Percentiles rank a stretch among this genome's conserved stretches.
Conservation (phyloP, 495 filamentous ascomycete species). For the Cercophora scortea region DNA sequence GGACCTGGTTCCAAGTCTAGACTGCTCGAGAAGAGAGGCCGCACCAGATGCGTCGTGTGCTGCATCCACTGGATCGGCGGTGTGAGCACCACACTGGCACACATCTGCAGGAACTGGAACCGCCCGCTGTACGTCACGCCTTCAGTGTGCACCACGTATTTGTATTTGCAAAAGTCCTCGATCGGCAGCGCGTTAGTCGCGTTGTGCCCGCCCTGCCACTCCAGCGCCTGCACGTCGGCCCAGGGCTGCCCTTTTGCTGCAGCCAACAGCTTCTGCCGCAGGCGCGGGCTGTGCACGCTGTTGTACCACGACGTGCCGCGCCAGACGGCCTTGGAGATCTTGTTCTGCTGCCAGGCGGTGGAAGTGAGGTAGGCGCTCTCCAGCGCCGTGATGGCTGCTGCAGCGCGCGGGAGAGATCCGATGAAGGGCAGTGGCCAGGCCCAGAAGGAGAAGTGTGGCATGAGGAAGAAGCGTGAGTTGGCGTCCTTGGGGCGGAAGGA, state of each 20-base stretch:
- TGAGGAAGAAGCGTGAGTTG: slow-evolving; percentile 49
- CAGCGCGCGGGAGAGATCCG: slow-evolving; percentile 48
- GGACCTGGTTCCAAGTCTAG: slow-evolving; percentile 6
- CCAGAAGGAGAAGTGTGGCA: slow-evolving; percentile 79
- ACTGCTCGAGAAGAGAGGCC: slow-evolving; percentile 31
- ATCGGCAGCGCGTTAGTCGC: slow-evolving; percentile 29
- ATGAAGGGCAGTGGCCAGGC: slow-evolving; percentile 58
- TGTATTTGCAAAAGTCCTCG: slow-evolving; percentile 34
- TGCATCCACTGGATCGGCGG: slow-evolving; percentile 43
- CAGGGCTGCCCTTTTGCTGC: slow-evolving; percentile 29
- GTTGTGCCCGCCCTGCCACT: slow-evolving; percentile 18
- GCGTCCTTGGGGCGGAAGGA: slow-evolving; percentile 37
- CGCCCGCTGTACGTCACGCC: slow-evolving; percentile 52
- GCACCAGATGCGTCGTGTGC: slow-evolving; percentile 41
- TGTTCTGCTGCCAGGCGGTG: slow-evolving; percentile 31
- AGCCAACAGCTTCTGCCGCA: slow-evolving; percentile 37
- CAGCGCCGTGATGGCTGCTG: slow-evolving; percentile 33
- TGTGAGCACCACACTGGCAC: slow-evolving; percentile 37
- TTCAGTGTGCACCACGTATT: slow-evolving; percentile 53
- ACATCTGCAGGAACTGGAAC: slow-evolving; percentile 47
- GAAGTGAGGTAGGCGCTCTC: slow-evolving; percentile 12
- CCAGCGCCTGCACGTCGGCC: slow-evolving; percentile 43
- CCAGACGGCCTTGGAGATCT: slow-evolving; percentile 63
- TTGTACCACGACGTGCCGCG: slow-evolving; percentile 53
- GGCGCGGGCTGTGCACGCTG: slow-evolving; percentile 27